Evolutionary conservation across 495 filamentous ascomycete genomes (phyloP).

Genomic region (Penicillium coffeae): DNA sequence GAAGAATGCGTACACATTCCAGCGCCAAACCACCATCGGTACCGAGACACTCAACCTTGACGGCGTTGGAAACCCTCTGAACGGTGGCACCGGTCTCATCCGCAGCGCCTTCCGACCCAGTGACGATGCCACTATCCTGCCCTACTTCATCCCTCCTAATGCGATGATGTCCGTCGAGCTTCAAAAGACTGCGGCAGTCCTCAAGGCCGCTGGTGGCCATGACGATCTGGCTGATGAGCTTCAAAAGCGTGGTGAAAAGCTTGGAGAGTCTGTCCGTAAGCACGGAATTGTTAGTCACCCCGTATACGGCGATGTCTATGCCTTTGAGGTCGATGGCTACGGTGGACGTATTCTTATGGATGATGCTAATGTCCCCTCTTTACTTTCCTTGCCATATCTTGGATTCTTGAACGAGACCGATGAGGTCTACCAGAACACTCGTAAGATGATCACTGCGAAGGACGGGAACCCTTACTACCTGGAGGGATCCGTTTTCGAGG

Average conservation of each 20-base stretch:
- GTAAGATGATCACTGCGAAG: slow-evolving; percentile 81
- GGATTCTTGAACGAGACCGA: slow-evolving; percentile 72
- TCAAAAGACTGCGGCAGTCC: slow-evolving; percentile 65
- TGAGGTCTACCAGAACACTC: slow-evolving; percentile 78
- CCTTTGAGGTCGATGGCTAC: slow-evolving; percentile 95
- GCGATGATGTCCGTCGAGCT: slow-evolving; percentile 94
- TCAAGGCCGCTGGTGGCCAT: slow-evolving; percentile 55
- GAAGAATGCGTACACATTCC: slow-evolving; percentile 81
- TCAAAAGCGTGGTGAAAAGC: slow-evolving; percentile 58
- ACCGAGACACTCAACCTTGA: slow-evolving; percentile 85
- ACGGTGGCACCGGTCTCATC: slow-evolving; percentile 76
- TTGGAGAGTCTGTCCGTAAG: slow-evolving; percentile 76
- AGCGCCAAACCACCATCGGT: slow-evolving; percentile 69
- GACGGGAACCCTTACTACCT: slow-evolving; percentile 87
- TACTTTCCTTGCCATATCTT: slow-evolving; percentile 81
- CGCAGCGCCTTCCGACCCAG: slow-evolving; percentile 94
- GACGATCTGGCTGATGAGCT: slow-evolving; percentile 50
- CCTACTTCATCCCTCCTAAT: slow-evolving; percentile 94
- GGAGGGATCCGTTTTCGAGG: slow-evolving; percentile 70
- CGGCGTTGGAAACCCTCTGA: slow-evolving; percentile 88
- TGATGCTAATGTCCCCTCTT: slow-evolving; percentile 90
- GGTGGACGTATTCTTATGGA: slow-evolving; percentile 92
- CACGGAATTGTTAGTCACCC: slow-evolving; percentile 85
- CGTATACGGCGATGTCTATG: slow-evolving; percentile 85
- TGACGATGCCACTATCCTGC: slow-evolving; percentile 93